phyloP scores from a whole-genome alignment of 2,329 filamentous ascomycete genomes.

The Sclerotiophoma versabilis region DNA sequence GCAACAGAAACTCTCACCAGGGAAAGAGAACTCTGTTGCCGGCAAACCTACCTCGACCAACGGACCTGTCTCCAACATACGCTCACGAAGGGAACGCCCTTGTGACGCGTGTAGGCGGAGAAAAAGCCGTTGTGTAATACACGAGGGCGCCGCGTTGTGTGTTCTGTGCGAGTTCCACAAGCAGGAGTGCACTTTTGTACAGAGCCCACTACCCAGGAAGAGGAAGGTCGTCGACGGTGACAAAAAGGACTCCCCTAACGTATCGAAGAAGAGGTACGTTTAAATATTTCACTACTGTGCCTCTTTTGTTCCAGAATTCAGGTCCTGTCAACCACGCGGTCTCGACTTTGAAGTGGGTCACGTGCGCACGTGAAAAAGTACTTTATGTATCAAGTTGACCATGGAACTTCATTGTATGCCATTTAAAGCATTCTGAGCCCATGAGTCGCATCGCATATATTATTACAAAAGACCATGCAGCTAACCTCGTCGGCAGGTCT shows the following conservation, averaged over 20 bases:
- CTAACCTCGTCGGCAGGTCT: constrained; percentile 44
- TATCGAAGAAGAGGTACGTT: constrained; percentile 71
- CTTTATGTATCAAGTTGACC: not conserved
- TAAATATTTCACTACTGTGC: constrained; percentile 33
- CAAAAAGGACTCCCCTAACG: constrained; percentile 64
- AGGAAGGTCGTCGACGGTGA: constrained; percentile 74
- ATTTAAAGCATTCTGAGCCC: not conserved
- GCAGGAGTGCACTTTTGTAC: constrained; percentile 79
- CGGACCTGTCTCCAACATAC: constrained; percentile 48
- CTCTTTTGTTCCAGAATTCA: constrained; percentile 13
- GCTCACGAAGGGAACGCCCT: constrained; percentile 51
- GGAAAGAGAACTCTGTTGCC: constrained; percentile 53
- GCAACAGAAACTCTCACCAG: constrained; percentile 49
- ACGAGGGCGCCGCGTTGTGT: constrained; percentile 76
- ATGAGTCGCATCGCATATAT: constrained; percentile 3
- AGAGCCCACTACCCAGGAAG: constrained; percentile 80
- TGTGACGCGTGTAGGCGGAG: constrained; percentile 75
- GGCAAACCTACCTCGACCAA: constrained; percentile 47
- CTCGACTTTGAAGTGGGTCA: constrained; percentile 22
- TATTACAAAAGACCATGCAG: constrained; percentile 15
- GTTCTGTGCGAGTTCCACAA: constrained; percentile 79
- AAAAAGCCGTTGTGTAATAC: constrained; percentile 78
- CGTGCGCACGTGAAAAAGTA: constrained; percentile 31
- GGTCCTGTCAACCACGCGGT: constrained; percentile 17
- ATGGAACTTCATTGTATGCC: not conserved